These are phyloP conservation scores for Lophiostoma macrostomum DNA, from an alignment of 495 filamentous ascomycete species.

Conservation along the genomic window DNA sequence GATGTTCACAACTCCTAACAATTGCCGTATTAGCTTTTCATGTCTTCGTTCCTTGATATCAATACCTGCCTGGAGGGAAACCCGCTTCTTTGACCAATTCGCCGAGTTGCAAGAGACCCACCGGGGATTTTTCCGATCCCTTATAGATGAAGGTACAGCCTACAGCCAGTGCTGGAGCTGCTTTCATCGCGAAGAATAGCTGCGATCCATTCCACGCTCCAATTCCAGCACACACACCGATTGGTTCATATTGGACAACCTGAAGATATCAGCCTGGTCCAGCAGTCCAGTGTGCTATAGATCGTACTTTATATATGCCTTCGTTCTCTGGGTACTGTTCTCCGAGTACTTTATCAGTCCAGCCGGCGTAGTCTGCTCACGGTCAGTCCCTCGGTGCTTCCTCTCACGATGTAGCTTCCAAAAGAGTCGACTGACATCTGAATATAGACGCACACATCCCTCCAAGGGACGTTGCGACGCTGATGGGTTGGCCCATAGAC, in stretches of 20 bases:
- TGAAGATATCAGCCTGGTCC: background rate
- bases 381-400: no score
- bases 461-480: constrained; percentile 2
- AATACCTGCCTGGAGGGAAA: constrained; percentile 33
- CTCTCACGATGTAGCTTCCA: background rate
- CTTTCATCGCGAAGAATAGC: constrained; percentile 35
- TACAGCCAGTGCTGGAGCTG: constrained; percentile 37
- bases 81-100: constrained; percentile 40
- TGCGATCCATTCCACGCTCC: constrained; percentile 41
- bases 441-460: constrained; percentile 4
- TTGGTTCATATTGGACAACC: constrained; percentile 42
- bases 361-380: constrained; percentile 34
- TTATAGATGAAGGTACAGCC: constrained; percentile 43
- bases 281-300: background rate
- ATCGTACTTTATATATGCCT: constrained; percentile 37
- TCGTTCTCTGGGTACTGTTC: constrained; percentile 33
- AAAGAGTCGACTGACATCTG: constrained; percentile 17
- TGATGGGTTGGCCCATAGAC: constrained; percentile 25
- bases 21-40: background rate
- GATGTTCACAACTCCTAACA: constrained; percentile 39
- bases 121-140: constrained; percentile 39
- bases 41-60: background rate
- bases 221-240: constrained; percentile 41
- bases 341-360: constrained; percentile 30
- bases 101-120: constrained; percentile 32